Evolutionary conservation across 2,329 filamentous ascomycete species (phyloP), one percentile per base, ranked within the genome.

Genomic region (Phoma herbarum): DNA sequence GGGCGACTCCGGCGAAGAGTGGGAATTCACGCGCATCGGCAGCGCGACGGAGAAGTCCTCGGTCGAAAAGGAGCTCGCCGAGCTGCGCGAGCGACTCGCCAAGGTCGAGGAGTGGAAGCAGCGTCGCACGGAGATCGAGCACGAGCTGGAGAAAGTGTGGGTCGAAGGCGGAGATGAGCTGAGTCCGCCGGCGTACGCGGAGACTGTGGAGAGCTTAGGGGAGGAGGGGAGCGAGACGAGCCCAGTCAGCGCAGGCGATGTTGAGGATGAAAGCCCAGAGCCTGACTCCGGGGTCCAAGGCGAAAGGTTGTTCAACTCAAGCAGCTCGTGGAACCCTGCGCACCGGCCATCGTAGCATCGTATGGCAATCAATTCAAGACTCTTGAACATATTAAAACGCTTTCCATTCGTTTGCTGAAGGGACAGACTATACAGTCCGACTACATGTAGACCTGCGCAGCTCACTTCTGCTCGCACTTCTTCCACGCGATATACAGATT

Each of bases 1-100:
- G 59, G 94, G 93, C 50, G 87, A 91, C 16, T 85, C 88, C 49
- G 92, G 90, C n/a, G 89, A 91, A 53, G 90, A 90, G 70, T 98
- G 95, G 92, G 90, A 94, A 65, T 91, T 97, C 76, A 91, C 97
- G 76, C 88, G 92, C 56, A 98, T 99, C 66, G 95, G 95, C 57
- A 97, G 93, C 0, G 92, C 93, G 73, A 87, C 90, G 59, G 95
- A 99, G 81, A 97, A 97, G 80, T 88, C 93, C 76, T 90, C 91
- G 22, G 93, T 97, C 8, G 93, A 97, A 80, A 92, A 91, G 75
- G 95, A 99, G 77, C 82, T 98, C 16, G 86, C 90, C 48, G 92
- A 97, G 65, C 83, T 99, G 42, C 87, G 89, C 28, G 92, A 94
- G 75, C 85, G 90, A 23, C 81, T 99, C 8, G 84, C 87, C 11